Conservation (phyloP, 139 green algal species). For the Monoraphidium neglectum region DNA sequence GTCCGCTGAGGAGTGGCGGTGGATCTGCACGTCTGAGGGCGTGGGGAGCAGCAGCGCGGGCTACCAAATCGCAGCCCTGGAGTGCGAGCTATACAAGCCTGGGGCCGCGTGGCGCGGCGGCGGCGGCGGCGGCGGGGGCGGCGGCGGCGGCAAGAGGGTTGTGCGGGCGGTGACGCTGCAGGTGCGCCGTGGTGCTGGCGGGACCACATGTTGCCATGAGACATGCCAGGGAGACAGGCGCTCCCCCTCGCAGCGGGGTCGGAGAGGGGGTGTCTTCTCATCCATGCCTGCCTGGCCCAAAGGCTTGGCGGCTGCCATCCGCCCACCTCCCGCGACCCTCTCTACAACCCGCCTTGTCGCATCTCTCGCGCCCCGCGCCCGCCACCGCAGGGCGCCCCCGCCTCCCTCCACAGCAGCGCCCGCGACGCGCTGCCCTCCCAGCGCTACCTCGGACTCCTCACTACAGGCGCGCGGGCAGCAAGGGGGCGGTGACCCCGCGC, state of each 20-base stretch:
- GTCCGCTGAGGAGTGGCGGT: conserved; percentile 25
- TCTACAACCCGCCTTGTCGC: conserved; percentile 20
- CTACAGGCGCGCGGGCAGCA: neutral
- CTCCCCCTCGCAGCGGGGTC: neutral
- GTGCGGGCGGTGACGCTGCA: neutral
- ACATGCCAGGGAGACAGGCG: neutral
- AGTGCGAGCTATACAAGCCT: neutral
- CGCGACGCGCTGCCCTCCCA: conserved; percentile 23
- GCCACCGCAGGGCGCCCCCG: conserved; percentile 27
- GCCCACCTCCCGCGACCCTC: conserved; percentile 15
- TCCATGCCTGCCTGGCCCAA: neutral
- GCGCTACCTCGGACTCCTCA: conserved; percentile 43
- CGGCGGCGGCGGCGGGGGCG: neutral
- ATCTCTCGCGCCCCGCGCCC: conserved; percentile 26
- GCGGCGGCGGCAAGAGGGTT: neutral
- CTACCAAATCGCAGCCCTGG: conserved; percentile 38
- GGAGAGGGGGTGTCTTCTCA: neutral
- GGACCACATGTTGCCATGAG: neutral
- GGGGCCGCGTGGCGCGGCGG: neutral
- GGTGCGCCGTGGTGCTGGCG: neutral
- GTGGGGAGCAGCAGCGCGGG: conserved; percentile 12
- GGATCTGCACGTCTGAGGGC: conserved; percentile 35
- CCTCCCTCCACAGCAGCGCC: conserved; percentile 9
- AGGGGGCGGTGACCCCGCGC: neutral
- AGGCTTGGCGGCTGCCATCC: neutral